Base-by-base conservation (phyloP, 139 green algal species). In the Pleodorina starrii region DNA sequence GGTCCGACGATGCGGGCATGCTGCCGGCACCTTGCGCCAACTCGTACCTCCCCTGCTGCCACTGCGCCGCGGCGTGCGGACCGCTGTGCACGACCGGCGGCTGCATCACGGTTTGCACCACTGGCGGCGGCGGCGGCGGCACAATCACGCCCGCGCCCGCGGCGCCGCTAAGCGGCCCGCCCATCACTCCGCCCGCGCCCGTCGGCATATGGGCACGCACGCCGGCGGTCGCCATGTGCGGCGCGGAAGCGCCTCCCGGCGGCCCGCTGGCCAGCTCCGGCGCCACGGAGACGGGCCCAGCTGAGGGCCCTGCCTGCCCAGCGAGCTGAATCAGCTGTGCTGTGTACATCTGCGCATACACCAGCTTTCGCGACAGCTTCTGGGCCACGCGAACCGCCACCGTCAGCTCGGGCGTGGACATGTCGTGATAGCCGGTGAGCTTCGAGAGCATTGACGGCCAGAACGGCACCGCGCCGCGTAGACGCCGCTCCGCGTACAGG, bases 381-480 rank as follows among this genome's bases (percentile, higher is more conserved):
- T 97, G 96, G 14, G 95, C 95, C 10, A 94, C 90, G 66, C 96
- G 95, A 68, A 98, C 96, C 23, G 96, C 96, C 32, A 96, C 92
- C 0, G 92, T 92, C 14, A 98, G 91, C 93, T 97, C 95, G 0
- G 95, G 94, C 27, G 94, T 95, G 36, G 63, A 91, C 91, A 98
- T 95, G 85, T 98, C 96, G 48, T 94, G 88, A 76, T 98, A 98
- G 5, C 94, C 94, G 19, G 96, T 98, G 14, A 98, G 85, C 84
- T 96, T 97, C 35, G 96, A 94, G 57, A 98, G 92, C 91, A 96
- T 96, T 73, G 92, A 94, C 51, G 96, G 96, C 96, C 96, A 98
- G 88, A 97, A 98, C 35, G 96, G 96, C 66, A 98, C 96, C 43
- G 96, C 92, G 29, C 96, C 96, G 21, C 95, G 94, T 29, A 91